Base-by-base conservation (phyloP, 768 basidiomycete genomes). In the Cyclocybe cylindracea region DNA sequence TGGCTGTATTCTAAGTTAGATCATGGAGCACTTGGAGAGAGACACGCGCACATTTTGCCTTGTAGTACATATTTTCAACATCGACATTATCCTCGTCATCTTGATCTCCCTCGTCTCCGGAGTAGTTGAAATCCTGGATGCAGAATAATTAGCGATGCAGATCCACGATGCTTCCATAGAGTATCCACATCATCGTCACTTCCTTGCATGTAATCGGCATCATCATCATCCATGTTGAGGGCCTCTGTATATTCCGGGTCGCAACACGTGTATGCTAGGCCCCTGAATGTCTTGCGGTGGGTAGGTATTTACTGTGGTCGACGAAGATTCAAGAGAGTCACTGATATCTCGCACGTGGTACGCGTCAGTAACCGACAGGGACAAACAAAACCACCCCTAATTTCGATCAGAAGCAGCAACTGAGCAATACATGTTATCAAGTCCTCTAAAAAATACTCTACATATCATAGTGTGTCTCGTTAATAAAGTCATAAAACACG, bases 41-140 rank as follows among this genome's bases (percentile, higher is more conserved):
- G 38, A 53, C 19, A 49, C 36, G 13, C 87, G 46, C 58, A 98
- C 96, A 86, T 71, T 99, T 99, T 9, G 97, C 97, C 44, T 87
- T 89, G 69, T 98, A 98, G 73, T 99, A 99, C 83, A 94, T 85
- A 66, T 99, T 99, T 75, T 99, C 97, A 40, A 97, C 85, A 70
- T 97, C 95, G 19, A 85, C 89, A 47, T 84, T 90, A 44, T 82
- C 89, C 1, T 84, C 79, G 60, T 89, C 89, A 50, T 91, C 84
- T 29, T 80, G 90, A 29, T 90, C 90, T 24, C 24, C 24, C 34
- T 90, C 92, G 45, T 83, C 87, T 69, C 94, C 95, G 39, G 94
- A 95, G 71, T 98, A 99, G 70, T 94, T 92, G 68, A 98, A 98
- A 59, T 84, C 93, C 70, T 97, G 97, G 63, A 94, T 93, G 92